Evolutionary conservation across 352 stramenopile species (phyloP), one percentile per base, ranked within the genome.

Genomic region (Globisporangium lucens): DNA sequence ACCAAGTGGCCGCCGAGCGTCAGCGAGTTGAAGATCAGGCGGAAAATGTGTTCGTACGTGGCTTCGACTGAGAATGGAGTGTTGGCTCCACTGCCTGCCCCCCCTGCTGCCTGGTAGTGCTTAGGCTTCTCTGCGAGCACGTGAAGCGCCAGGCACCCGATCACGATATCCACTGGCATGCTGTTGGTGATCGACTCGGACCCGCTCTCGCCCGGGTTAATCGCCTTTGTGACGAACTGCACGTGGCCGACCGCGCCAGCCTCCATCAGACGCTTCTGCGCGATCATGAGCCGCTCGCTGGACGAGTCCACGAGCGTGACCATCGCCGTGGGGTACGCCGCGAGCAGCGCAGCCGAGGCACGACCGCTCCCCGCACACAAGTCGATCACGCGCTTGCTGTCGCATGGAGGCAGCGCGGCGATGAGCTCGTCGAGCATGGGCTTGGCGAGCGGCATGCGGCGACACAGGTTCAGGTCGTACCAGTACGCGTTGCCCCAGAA

Each of bases 401-500:
- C 72, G 61, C 86, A 91, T 4, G 86, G 86, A 20, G 86, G 86
- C 43, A 94, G 65, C 15, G 84, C 80, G 0, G 77, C 56, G 9
- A 93, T 60, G 38, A 94, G 74, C 67, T 94, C 77, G 9, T 79
- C 63, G n/a, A 91, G 69, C 70, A 91, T 82, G 2, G 70, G 58
- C 58, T 87, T 79, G n/a, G 77, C 82, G 17, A 87, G 72, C 24
- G 84, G 84, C 70, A 94, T 65, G 46, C 86, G 79, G 20, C 67
- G 75, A 62, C 79, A 66, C 7, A 94, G 43, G 20, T 94, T 76
- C 53, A 91, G 72, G 46, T 94, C 86, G 73, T 94, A 94, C 86
- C 86, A 94, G 65, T 79, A 78, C 20, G 84, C 79, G 47, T 94
- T 80, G 27, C 81, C 80, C 83, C 84, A 94, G 60, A 94, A 94